These are phyloP conservation scores for Nepenthes gracilis DNA, from an alignment of 148 eudicot species.

Conservation along the genomic window DNA sequence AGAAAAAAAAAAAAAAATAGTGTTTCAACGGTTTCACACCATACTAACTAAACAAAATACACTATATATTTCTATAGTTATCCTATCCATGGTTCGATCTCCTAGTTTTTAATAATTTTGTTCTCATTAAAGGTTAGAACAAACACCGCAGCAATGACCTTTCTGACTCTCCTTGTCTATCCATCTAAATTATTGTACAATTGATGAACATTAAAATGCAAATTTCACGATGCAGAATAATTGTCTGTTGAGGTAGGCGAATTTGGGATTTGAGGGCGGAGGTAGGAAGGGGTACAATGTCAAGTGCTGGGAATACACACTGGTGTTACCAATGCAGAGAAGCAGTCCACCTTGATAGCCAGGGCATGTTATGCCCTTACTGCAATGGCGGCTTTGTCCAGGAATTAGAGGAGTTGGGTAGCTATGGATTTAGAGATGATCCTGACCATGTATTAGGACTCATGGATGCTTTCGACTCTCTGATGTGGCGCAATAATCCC, in stretches of 20 bases:
- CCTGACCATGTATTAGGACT: conserved; percentile 36
- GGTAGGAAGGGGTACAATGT: neutral
- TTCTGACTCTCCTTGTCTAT: too few relatives aligned
- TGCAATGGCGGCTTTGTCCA: conserved; percentile 80
- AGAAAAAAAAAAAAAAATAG: too few relatives aligned
- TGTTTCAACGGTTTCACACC: too few relatives aligned
- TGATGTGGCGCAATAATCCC: conserved; percentile 13
- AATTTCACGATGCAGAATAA: neutral
- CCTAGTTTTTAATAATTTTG: too few relatives aligned
- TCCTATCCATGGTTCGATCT: too few relatives aligned
- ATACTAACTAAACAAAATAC: too few relatives aligned
- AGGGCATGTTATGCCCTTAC: conserved; percentile 41
- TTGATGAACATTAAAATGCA: neutral
- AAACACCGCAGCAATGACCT: too few relatives aligned
- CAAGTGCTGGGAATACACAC: conserved; percentile 49
- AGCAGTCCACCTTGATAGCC: conserved; percentile 43
- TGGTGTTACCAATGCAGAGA: conserved; percentile 78
- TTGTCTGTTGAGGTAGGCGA: too few relatives aligned
- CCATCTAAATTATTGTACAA: too few relatives aligned
- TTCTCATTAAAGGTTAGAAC: too few relatives aligned
- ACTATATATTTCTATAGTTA: too few relatives aligned
- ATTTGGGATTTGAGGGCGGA: neutral
- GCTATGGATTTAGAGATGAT: conserved; percentile 19
- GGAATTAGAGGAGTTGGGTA: conserved; percentile 51
- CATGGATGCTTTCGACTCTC: conserved; percentile 31